Evolutionary conservation across 495 filamentous ascomycete genomes (phyloP), one percentile per base, ranked within the genome.

Genomic region (Neurospora cerealis): DNA sequence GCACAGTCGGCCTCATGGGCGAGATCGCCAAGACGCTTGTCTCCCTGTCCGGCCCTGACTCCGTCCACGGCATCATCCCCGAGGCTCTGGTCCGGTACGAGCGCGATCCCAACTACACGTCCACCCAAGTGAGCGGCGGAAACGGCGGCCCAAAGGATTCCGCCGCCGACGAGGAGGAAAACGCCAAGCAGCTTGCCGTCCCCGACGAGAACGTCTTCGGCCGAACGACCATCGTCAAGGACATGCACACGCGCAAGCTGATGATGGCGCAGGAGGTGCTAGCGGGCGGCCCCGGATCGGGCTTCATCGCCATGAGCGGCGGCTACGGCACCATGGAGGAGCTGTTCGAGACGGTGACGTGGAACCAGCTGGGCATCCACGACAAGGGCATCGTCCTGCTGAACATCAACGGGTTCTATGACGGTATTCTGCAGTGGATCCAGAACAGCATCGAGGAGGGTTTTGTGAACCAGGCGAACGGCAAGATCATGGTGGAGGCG

Each of bases 351-450:
- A 91, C 97, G 72, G 92, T 91, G 39, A 98, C 96, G 15, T 99
- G 96, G 96, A 98, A 98, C 81, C 96, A 98, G 83, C 81, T 99
- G 73, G 96, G 96, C 1, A 99, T 99, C 74, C 96, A 99, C 81
- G 87, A 86, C 73, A 87, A 88, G 74, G 93, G 92, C 0, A 88
- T 99, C 69, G 89, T 94, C 60, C 82, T 97, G 75, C 86, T 92
- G 54, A 98, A 98, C 82, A 87, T 95, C 38, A 90, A 93, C 71
- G 94, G 95, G 2, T 98, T 95, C 80, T 99, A 94, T 85, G 90
- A 97, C 84, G 94, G 94, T 5, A 80, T 99, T 73, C 75, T 97
- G 74, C 78, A 84, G 15, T 98, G 96, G 96, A 90, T 97, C 73
- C 86, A 86, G 76, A 93, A 88, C 74, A 90, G 93, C 7, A 93